Percentiles rank a stretch among this genome's conserved stretches.
Evolutionary conservation across 2,329 filamentous ascomycete genomes (phyloP).

Genomic region (Colletotrichum caudatum): DNA sequence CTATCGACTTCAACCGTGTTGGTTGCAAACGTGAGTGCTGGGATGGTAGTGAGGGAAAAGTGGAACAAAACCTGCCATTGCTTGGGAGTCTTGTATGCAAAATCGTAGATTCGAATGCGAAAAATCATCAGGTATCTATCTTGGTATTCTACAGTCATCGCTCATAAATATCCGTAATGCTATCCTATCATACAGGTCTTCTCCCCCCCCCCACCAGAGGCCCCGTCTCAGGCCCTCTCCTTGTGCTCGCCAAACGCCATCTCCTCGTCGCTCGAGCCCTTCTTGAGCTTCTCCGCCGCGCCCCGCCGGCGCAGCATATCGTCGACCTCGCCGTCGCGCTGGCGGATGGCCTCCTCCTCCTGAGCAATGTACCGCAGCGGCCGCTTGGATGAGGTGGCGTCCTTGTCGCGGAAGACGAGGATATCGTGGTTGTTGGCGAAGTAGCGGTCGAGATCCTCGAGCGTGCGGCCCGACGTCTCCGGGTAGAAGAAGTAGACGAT

Average conservation of each 20-base stretch:
- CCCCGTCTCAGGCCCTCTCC: conserved; percentile 12
- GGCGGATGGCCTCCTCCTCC: conserved; percentile 45
- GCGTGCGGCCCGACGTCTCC: conserved; percentile 52
- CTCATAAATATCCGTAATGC: background rate
- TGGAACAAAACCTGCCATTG: background rate
- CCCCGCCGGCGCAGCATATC: conserved; percentile 29
- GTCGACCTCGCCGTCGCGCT: conserved; percentile 18
- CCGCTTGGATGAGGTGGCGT: conserved; percentile 44
- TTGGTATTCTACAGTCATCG: background rate
- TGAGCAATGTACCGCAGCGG: conserved; percentile 43
- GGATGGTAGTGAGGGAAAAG: too few species aligned
- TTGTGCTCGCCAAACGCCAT: conserved; percentile 39
- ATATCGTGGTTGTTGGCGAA: conserved; percentile 46
- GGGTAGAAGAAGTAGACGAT: conserved; percentile 63
- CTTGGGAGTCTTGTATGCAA: background rate
- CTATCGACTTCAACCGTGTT: conserved; percentile 6
- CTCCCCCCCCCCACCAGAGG: too few species aligned
- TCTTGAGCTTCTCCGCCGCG: conserved; percentile 16
- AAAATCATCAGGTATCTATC: conserved; percentile 4
- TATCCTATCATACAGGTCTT: background rate
- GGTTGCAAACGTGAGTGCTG: conserved; percentile 18
- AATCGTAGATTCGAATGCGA: background rate
- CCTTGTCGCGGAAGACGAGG: conserved; percentile 44
- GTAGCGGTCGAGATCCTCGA: conserved; percentile 46
- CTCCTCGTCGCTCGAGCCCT: conserved; percentile 28